Percentiles rank a stretch among this genome's conserved stretches.
These are phyloP conservation scores for Porcisia hertigi DNA, from an alignment of 208 protist genomes.

Conservation along the genomic window DNA sequence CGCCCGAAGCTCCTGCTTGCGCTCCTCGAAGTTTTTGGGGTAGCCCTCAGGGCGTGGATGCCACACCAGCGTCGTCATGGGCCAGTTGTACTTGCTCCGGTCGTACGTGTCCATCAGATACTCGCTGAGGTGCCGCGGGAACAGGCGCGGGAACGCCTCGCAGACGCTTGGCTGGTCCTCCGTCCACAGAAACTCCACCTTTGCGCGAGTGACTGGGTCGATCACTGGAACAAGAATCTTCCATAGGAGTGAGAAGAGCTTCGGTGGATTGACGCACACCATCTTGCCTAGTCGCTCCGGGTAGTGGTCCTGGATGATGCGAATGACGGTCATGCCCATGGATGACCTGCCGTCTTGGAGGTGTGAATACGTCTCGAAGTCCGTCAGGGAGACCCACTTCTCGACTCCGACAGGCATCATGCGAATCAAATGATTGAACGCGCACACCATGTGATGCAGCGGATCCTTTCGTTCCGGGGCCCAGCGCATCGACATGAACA, in stretches of 20 bases:
- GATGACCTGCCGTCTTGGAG: conserved; percentile 67
- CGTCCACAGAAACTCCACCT: conserved; percentile 80
- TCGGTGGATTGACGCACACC: conserved; percentile 81
- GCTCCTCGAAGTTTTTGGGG: conserved; percentile 38
- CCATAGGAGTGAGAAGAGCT: conserved; percentile 76
- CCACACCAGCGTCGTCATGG: conserved; percentile 56
- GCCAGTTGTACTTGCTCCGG: conserved; percentile 61
- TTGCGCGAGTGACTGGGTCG: conserved; percentile 76
- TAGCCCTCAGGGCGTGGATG: conserved; percentile 46
- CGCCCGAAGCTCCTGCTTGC: conserved; percentile 38
- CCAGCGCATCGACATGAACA: conserved; percentile 88
- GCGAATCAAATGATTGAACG: conserved; percentile 70
- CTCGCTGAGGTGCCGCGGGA: conserved; percentile 47
- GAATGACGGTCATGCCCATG: conserved; percentile 61
- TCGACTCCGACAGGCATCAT: conserved; percentile 86
- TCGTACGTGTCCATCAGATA: conserved; percentile 78
- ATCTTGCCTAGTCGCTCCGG: conserved; percentile 86
- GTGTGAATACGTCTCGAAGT: conserved; percentile 87
- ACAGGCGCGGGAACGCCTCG: conserved; percentile 66
- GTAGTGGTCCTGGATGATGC: conserved; percentile 78
- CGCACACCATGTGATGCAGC: conserved; percentile 63
- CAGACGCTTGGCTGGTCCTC: conserved; percentile 59
- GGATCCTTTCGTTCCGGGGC: conserved; percentile 75
- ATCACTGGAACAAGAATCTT: conserved; percentile 71
- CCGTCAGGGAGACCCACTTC: conserved; percentile 85